These are phyloP conservation scores for Ganoderma resinaceum DNA, from an alignment of 1,284 basidiomycete genomes.

Conservation along the genomic window DNA sequence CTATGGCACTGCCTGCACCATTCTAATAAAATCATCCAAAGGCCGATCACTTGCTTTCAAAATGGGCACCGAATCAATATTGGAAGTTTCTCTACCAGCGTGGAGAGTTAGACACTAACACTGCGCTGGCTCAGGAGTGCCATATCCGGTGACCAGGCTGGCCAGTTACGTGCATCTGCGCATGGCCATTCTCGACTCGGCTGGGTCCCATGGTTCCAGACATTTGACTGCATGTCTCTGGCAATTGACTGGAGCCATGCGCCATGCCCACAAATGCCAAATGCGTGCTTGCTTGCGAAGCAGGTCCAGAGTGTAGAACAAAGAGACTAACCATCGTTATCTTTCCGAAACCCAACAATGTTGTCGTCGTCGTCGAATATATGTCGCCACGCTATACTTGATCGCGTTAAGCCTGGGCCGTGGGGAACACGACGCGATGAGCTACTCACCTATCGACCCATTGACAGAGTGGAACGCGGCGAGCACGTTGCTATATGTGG, in stretches of 20 bases:
- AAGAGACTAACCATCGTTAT: conserved; percentile 60
- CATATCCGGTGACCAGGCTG: neutral
- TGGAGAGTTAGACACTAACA: too few relatives aligned
- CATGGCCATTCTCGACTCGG: neutral
- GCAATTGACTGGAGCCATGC: neutral
- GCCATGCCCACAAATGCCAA: neutral
- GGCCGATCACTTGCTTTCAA: neutral
- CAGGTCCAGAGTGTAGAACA: too few relatives aligned
- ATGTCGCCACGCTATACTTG: conserved; percentile 79
- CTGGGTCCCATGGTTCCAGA: neutral
- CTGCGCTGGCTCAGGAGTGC: too few relatives aligned
- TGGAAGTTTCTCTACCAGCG: too few relatives aligned
- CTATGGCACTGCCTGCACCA: too few relatives aligned
- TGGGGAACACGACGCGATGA: conserved; percentile 1
- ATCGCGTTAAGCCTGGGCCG: conserved; percentile 17
- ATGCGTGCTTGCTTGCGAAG: too few relatives aligned
- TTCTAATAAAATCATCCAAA: neutral
- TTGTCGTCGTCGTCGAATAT: conserved; percentile 71
- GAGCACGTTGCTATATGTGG: conserved; percentile 81
- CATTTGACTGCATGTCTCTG: neutral
- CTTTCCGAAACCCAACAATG: conserved; percentile 72
- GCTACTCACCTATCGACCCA: conserved; percentile 74
- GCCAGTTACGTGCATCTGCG: neutral
- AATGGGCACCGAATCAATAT: neutral
- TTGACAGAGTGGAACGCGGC: conserved; percentile 77